phyloP scores from a whole-genome alignment of 192 early-diverging fungal genomes.

The Coemansia sp. region DNA sequence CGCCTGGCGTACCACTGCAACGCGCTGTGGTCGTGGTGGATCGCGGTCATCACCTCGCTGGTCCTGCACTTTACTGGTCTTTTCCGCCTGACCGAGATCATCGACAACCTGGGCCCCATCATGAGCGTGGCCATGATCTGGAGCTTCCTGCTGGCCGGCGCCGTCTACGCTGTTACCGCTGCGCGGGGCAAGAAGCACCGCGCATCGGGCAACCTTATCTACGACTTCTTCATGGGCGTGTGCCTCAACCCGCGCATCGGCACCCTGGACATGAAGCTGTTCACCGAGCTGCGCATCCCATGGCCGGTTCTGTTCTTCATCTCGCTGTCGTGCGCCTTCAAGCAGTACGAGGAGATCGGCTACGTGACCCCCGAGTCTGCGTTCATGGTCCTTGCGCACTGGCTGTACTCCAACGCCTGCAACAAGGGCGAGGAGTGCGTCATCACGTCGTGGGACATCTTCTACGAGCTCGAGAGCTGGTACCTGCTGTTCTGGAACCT shows the following conservation, averaged over 20 bases:
- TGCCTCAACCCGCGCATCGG: slow-evolving; percentile 92
- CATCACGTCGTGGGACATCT: slow-evolving; percentile 89
- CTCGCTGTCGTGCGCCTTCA: slow-evolving; percentile 72
- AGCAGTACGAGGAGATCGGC: slow-evolving; percentile 75
- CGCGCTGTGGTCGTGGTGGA: slow-evolving; percentile 64
- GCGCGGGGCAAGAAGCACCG: slow-evolving; percentile 72
- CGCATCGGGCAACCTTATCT: slow-evolving; percentile 72
- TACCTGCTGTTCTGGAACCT: slow-evolving; percentile 76
- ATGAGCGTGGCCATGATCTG: slow-evolving; percentile 65
- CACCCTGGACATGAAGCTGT: slow-evolving; percentile 87
- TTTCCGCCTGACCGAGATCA: slow-evolving; percentile 58
- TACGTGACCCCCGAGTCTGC: slow-evolving; percentile 74
- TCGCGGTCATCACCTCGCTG: slow-evolving; percentile 56
- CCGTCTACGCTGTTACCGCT: slow-evolving; percentile 58
- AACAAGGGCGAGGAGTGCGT: slow-evolving; percentile 67
- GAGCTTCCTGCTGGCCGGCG: slow-evolving; percentile 63
- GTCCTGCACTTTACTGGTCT: slow-evolving; percentile 66
- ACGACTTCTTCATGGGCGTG: slow-evolving; percentile 95
- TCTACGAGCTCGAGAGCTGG: slow-evolving; percentile 61
- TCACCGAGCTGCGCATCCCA: slow-evolving; percentile 88
- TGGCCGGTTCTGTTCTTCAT: slow-evolving; percentile 73
- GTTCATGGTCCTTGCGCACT: slow-evolving; percentile 74
- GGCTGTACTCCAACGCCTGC: slow-evolving; percentile 83
- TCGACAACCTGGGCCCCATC: slow-evolving; percentile 63
- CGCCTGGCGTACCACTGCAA: slow-evolving; percentile 86